Conservation (phyloP, 2,329 filamentous ascomycete species). For the Apiospora hydei region DNA sequence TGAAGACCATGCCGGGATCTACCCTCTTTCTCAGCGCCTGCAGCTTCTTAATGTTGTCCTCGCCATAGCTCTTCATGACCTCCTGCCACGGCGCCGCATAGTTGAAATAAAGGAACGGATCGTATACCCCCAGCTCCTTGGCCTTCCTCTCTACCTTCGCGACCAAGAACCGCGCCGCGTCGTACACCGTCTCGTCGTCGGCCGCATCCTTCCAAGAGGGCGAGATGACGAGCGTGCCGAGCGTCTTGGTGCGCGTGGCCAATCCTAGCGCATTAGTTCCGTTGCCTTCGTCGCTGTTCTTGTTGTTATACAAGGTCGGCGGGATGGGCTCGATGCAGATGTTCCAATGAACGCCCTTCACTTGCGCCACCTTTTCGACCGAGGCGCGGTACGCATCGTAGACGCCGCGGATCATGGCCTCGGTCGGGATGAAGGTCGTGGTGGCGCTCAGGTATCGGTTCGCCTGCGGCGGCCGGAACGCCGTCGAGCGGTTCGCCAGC, state of each 20-base stretch:
- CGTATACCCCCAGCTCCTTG: constrained; percentile 29
- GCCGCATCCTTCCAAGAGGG: neutral
- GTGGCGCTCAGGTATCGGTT: constrained; percentile 25
- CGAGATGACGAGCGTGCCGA: neutral
- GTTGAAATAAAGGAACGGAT: constrained; percentile 34
- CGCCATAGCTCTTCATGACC: constrained; percentile 32
- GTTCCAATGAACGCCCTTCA: neutral
- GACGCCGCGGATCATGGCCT: constrained; percentile 28
- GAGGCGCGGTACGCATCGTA: constrained; percentile 28
- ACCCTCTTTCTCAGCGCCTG: constrained; percentile 26
- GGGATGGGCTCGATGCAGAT: neutral
- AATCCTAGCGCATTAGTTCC: neutral
- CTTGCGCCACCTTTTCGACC: neutral
- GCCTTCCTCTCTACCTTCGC: constrained; percentile 14
- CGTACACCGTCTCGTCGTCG: neutral
- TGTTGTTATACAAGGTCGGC: neutral
- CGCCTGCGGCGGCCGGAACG: neutral
- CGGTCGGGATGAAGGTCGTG: constrained; percentile 28
- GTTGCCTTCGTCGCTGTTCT: neutral
- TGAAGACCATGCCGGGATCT: constrained; percentile 32
- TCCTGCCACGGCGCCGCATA: constrained; percentile 36
- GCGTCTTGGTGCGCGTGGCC: neutral
- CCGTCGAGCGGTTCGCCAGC: neutral
- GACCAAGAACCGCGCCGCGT: neutral
- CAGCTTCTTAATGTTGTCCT: constrained; percentile 26